phyloP scores from a whole-genome alignment of 768 basidiomycete species.

The Trametes gibbosa region DNA sequence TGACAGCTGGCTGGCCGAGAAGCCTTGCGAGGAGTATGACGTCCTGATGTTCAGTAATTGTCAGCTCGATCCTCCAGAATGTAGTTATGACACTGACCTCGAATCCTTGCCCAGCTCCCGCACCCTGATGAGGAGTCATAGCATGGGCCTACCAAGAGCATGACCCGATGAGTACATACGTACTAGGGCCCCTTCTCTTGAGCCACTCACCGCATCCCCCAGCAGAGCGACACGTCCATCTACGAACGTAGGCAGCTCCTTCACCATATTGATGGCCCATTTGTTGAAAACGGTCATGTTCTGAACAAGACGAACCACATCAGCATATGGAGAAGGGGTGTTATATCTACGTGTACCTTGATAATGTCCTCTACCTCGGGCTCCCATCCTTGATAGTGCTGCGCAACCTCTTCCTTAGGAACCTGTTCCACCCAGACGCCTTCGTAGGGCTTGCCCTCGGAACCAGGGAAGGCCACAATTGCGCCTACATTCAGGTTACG shows the following conservation, averaged over 20 bases:
- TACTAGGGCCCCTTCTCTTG: constrained; percentile 27
- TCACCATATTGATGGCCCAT: constrained; percentile 26
- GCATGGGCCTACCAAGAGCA: constrained; percentile 10
- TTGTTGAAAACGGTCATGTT: neutral
- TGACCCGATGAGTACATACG: neutral
- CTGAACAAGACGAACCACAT: neutral
- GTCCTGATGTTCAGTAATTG: constrained; percentile 20
- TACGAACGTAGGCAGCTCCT: constrained; percentile 24
- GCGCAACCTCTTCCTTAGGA: constrained; percentile 18
- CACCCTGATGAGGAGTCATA: constrained; percentile 9
- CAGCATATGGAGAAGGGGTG: neutral
- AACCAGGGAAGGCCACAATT: constrained; percentile 18
- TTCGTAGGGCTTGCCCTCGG: constrained; percentile 19
- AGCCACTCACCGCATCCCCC: constrained; percentile 29
- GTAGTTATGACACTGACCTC: neutral
- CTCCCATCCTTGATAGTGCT: constrained; percentile 22
- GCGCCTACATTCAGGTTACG: constrained; percentile 25
- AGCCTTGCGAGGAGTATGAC: constrained; percentile 31
- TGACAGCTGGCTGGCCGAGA: constrained; percentile 27
- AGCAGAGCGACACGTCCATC: constrained; percentile 26
- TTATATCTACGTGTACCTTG: constrained; percentile 10
- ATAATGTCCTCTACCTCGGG: constrained; percentile 19
- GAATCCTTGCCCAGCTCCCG: constrained; percentile 10
- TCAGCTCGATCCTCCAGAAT: neutral
- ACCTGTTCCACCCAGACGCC: constrained; percentile 21